Conservation (phyloP, 352 stramenopile species). For the Globisporangium splendens region DNA sequence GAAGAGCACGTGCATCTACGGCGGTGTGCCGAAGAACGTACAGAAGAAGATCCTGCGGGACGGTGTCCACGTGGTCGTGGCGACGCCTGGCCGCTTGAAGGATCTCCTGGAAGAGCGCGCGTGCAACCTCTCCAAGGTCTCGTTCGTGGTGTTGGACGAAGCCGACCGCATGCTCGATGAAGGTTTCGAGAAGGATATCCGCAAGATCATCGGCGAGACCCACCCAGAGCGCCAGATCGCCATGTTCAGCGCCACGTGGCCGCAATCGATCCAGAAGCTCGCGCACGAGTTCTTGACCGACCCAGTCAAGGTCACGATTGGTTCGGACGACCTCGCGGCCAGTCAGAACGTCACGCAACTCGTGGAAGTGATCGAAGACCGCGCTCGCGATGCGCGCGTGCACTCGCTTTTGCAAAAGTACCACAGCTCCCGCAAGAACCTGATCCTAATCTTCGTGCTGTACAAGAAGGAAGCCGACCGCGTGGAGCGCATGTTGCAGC, state of each 20-base stretch:
- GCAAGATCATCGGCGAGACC: constrained; percentile 78
- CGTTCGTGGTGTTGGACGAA: constrained; percentile 95
- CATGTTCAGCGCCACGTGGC: constrained; percentile 98
- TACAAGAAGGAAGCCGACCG: constrained; percentile 99
- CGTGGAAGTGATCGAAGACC: constrained; percentile 93
- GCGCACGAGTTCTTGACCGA: constrained; percentile 94
- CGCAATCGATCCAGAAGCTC: constrained; percentile 94
- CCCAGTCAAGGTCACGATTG: constrained; percentile 92
- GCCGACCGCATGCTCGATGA: constrained; percentile 93
- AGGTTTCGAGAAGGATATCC: constrained; percentile 95
- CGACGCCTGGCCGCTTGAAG: constrained; percentile 95
- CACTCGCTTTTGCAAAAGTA: constrained; percentile 93
- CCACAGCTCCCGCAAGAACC: constrained; percentile 88
- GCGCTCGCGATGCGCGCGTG: constrained; percentile 82
- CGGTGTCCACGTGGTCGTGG: constrained; percentile 92
- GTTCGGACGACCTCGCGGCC: constrained; percentile 93
- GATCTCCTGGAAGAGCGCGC: constrained; percentile 83
- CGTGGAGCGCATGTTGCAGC: constrained; percentile 91
- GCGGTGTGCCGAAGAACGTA: constrained; percentile 92
- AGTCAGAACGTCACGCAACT: constrained; percentile 96
- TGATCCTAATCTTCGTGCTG: constrained; percentile 96
- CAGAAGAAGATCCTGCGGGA: constrained; percentile 89
- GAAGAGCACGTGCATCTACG: constrained; percentile 92
- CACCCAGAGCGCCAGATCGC: constrained; percentile 91
- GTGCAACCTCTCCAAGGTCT: constrained; percentile 86